These are phyloP conservation scores for Rhodotorula babjevae DNA, from an alignment of 768 basidiomycete genomes.

Conservation along the genomic window DNA sequence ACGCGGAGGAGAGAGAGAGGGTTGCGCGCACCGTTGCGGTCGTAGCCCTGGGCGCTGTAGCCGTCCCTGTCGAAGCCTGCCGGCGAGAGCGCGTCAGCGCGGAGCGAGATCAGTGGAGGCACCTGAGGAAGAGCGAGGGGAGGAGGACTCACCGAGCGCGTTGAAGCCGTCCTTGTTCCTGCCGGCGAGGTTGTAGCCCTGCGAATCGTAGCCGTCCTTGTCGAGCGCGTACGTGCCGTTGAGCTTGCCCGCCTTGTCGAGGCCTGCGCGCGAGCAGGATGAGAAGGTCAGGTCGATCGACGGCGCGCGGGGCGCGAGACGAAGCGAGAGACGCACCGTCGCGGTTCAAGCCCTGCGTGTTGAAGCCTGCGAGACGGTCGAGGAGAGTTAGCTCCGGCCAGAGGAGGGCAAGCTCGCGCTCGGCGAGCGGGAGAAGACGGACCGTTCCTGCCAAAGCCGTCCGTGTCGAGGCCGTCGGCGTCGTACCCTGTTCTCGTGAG, in stretches of 20 bases:
- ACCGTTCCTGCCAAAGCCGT: not conserved
- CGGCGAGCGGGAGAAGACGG: not conserved
- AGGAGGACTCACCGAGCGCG: not conserved
- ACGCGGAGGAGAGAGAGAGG: not conserved
- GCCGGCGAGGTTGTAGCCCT: not conserved
- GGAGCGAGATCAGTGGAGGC: too few species aligned
- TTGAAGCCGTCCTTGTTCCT: not conserved
- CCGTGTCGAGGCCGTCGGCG: not conserved
- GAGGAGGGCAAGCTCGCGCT: too few species aligned
- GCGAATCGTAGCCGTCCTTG: not conserved
- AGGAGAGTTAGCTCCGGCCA: too few species aligned
- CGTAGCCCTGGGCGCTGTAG: not conserved
- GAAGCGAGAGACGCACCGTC: not conserved
- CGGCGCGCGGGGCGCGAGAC: not conserved
- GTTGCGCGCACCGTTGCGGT: not conserved
- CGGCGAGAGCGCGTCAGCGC: too few species aligned
- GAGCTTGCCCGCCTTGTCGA: not conserved
- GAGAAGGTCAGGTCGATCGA: not conserved
- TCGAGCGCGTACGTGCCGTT: conserved; percentile 1
- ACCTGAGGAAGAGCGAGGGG: not conserved
- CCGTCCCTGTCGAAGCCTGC: conserved; percentile 3
- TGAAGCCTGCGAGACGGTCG: not conserved
- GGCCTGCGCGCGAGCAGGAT: not conserved
- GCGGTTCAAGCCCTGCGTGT: not conserved
- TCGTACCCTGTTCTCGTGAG: not conserved